These are phyloP conservation scores for Alternaria ethzedia DNA, from an alignment of 2,329 filamentous ascomycete species.

Conservation along the genomic window DNA sequence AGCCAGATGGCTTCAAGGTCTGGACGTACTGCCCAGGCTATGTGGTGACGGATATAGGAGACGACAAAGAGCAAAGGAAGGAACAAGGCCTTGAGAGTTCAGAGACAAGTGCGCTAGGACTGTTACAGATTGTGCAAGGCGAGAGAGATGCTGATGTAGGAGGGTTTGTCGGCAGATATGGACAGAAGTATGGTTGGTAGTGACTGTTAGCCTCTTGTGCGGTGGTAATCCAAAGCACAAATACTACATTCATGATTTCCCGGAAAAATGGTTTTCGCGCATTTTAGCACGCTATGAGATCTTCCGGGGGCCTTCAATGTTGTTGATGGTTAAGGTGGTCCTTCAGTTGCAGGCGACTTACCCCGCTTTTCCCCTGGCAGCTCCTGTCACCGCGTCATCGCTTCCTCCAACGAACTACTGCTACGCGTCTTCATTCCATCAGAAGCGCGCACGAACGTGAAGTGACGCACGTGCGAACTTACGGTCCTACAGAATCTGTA, in stretches of 20 bases:
- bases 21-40: conserved; percentile 43
- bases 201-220: neutral
- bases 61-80: conserved; percentile 25
- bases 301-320: neutral
- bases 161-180: conserved; percentile 31
- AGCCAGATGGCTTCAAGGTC: conserved; percentile 32
- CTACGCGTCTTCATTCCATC: neutral
- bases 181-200: conserved; percentile 27
- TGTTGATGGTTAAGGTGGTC: neutral
- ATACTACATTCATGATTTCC: neutral
- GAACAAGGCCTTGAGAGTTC: conserved; percentile 28
- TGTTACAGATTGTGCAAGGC: conserved; percentile 40
- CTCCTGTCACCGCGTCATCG: neutral
- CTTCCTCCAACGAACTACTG: neutral
- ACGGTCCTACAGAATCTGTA: neutral
- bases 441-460: neutral
- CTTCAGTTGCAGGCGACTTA: neutral
- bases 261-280: no score
- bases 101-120: conserved; percentile 42
- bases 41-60: conserved; percentile 35
- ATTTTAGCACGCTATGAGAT: neutral
- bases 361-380: neutral
- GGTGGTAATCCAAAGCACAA: neutral
- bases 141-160: conserved; percentile 38
- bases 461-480: neutral